phyloP scores from a whole-genome alignment of 441 rosid genomes.

The Arabidopsis hybrid region DNA sequence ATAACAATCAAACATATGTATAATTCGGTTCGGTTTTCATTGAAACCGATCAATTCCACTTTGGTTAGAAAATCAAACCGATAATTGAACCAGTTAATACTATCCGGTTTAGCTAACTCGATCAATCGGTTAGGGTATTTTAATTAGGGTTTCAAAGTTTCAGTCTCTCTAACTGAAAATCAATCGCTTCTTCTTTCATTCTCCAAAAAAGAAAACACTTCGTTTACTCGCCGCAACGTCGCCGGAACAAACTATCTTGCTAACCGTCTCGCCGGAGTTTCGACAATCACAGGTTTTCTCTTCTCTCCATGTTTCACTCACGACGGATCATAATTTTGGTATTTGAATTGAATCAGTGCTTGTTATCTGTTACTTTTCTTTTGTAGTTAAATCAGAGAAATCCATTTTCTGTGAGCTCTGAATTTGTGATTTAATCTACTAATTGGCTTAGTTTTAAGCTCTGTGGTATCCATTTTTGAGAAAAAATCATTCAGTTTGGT shows the following conservation, averaged over 20 bases:
- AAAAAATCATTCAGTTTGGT: neutral
- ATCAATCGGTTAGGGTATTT: slow-evolving; percentile 4
- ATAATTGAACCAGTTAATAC: neutral
- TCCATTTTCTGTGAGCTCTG: no score
- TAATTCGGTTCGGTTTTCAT: neutral
- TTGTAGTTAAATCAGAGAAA: neutral
- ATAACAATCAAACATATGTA: neutral
- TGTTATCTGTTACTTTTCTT: neutral
- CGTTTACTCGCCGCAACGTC: neutral
- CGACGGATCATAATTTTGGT: neutral
- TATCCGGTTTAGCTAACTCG: slow-evolving; percentile 7
- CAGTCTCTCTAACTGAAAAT: neutral
- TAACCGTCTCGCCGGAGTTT: slow-evolving; percentile 1
- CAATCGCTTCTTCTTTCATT: neutral
- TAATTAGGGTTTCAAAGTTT: slow-evolving; percentile 11
- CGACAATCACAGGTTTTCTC: slow-evolving; percentile 4
- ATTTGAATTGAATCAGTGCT: neutral
- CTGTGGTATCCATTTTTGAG: neutral
- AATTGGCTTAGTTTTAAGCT: neutral
- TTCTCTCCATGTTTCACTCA: slow-evolving; percentile 1
- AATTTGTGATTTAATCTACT: neutral
- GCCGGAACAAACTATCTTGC: neutral
- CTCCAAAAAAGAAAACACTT: neutral
- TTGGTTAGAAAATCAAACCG: slow-evolving; percentile 1
- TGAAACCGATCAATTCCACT: neutral